Evolutionary conservation across 129 eudicot genomes (phyloP).

Genomic region (Saposhnikovia divaricata): DNA sequence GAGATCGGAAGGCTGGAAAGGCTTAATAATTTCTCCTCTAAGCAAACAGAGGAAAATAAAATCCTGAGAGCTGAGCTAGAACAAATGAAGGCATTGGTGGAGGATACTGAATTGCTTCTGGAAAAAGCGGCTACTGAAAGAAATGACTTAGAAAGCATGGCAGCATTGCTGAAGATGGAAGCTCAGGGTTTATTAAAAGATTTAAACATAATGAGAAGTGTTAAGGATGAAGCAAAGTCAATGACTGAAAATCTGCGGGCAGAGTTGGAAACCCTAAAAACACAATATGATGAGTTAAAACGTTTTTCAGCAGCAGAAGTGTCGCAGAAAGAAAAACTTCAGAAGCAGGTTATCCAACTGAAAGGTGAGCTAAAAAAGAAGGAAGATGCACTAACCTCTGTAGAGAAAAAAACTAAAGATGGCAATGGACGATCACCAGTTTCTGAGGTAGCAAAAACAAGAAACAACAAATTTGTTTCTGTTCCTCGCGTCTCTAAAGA

Average conservation of each 20-base stretch:
- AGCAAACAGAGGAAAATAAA: slow-evolving; percentile 21
- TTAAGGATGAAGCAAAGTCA: slow-evolving; percentile 47
- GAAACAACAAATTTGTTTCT: slow-evolving; percentile 36
- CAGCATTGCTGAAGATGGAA: slow-evolving; percentile 33
- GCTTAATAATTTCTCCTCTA: slow-evolving; percentile 24
- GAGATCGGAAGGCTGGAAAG: slow-evolving; percentile 34
- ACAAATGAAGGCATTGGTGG: slow-evolving; percentile 24
- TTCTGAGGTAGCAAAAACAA: slow-evolving; percentile 37
- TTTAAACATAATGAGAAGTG: slow-evolving; percentile 28
- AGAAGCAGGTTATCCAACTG: slow-evolving; percentile 49
- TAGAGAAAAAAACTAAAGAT: slow-evolving; percentile 69
- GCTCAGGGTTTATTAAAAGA: slow-evolving; percentile 36
- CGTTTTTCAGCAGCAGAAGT: slow-evolving; percentile 36
- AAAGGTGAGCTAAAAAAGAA: slow-evolving; percentile 66
- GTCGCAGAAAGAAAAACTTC: slow-evolving; percentile 51
- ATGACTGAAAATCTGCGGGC: slow-evolving; percentile 32
- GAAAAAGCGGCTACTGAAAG: slow-evolving; percentile 26
- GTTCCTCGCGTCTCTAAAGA: slow-evolving; percentile 51
- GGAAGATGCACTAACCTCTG: slow-evolving; percentile 48
- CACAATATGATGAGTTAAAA: slow-evolving; percentile 45
- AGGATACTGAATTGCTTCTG: slow-evolving; percentile 32
- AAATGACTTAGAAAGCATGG: slow-evolving; percentile 34
- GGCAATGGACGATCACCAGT: slow-evolving; percentile 19
- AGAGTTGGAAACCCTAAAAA: slow-evolving; percentile 47
- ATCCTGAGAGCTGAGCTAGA: slow-evolving; percentile 38